A percentile compares a stretch with the other conserved stretches of the same genome.
These are phyloP conservation scores for Malus sieversii DNA, from an alignment of 306 rosid species.

Conservation along the genomic window DNA sequence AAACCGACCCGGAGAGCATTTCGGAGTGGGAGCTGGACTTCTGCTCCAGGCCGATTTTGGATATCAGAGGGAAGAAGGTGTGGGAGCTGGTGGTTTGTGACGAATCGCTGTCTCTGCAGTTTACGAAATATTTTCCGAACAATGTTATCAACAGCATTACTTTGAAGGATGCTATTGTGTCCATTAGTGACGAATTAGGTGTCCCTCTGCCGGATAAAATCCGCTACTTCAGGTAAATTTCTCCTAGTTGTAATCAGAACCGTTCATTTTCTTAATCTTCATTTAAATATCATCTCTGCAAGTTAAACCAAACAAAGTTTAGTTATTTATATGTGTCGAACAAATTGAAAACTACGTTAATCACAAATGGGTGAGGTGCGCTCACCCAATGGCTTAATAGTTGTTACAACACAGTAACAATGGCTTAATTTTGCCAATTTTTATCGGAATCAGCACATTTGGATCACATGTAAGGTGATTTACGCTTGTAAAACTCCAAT, in stretches of 20 bases:
- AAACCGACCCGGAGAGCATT: conserved; percentile 49
- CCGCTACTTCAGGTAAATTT: conserved; percentile 75
- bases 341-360: neutral
- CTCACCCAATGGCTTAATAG: no score
- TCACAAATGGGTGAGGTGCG: neutral
- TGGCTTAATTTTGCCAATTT: neutral
- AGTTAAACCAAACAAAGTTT: accelerated
- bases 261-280: neutral
- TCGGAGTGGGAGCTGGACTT: conserved; percentile 87
- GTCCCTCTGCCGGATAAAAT: conserved; percentile 66
- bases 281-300: neutral
- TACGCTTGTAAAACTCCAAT: no score
- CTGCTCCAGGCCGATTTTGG: conserved; percentile 90
- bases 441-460: neutral
- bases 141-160: conserved; percentile 88
- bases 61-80: conserved; percentile 81
- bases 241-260: neutral
- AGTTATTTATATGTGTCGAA: no score
- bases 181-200: conserved; percentile 51
- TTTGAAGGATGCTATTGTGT: conserved; percentile 65
- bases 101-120: conserved; percentile 69
- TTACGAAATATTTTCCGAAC: conserved; percentile 81
- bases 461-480: neutral
- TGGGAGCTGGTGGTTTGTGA: conserved; percentile 96
- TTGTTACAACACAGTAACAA: neutral